Evolutionary conservation across 139 green algal genomes (phyloP).

Genomic region (Closterium sp.): DNA sequence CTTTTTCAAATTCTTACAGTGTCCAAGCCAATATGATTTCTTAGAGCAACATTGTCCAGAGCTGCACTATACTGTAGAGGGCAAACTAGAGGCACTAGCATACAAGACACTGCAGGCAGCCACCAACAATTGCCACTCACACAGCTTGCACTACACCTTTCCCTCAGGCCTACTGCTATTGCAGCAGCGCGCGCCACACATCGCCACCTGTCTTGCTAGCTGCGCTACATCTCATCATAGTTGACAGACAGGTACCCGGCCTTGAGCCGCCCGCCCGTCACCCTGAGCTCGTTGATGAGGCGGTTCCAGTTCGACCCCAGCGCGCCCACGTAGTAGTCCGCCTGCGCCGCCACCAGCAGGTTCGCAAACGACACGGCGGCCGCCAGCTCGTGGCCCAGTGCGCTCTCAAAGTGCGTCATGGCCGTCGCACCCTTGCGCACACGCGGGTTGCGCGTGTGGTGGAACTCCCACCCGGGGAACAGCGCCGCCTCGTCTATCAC

Average conservation of each 20-base stretch:
- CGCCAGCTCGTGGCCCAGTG: background rate
- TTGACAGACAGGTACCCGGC: conserved; percentile 18
- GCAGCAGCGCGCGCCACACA: no score
- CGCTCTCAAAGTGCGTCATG: background rate
- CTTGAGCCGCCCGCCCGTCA: conserved; percentile 18
- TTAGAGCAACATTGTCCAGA: no score
- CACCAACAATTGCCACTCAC: no score
- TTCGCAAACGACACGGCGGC: conserved; percentile 15
- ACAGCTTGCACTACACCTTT: no score
- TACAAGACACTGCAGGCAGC: no score
- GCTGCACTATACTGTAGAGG: no score
- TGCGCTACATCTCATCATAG: background rate
- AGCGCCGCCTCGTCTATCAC: background rate
- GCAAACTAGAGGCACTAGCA: no score
- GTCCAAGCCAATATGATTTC: no score
- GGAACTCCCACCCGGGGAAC: background rate
- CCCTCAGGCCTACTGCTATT: no score
- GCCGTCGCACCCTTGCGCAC: background rate
- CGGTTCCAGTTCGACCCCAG: conserved; percentile 22
- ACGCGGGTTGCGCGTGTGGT: background rate
- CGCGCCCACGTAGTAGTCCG: conserved; percentile 21
- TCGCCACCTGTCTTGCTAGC: no score
- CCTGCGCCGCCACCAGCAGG: conserved; percentile 8
- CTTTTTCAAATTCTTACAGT: no score
- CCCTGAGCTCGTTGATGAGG: conserved; percentile 21